Conservation (phyloP, 2,329 filamentous ascomycete species). For the Alternaria arbusti region DNA sequence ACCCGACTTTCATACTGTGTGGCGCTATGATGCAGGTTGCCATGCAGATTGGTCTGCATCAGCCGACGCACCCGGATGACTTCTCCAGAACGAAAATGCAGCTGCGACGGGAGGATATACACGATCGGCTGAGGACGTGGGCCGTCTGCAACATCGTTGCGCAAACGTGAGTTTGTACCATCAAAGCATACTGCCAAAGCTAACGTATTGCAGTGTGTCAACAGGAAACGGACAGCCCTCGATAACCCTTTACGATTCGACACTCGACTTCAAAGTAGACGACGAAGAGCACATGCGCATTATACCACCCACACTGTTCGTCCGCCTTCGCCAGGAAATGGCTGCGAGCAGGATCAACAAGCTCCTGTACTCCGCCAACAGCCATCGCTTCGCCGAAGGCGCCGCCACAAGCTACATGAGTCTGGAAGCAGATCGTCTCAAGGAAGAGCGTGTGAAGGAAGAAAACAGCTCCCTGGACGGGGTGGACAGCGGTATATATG, state of each 20-base stretch:
- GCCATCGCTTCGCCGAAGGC: conserved; percentile 37
- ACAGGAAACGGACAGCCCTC: conserved; percentile 84
- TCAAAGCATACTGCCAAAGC: conserved; percentile 5
- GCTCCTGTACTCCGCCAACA: conserved; percentile 45
- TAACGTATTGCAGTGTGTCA: conserved; percentile 63
- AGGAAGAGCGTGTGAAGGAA: conserved; percentile 39
- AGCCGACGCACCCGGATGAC: conserved; percentile 81
- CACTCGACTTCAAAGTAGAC: conserved; percentile 55
- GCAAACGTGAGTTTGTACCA: conserved; percentile 61
- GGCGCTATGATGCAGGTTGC: conserved; percentile 88
- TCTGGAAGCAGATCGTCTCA: conserved; percentile 45
- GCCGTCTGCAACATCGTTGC: conserved; percentile 85
- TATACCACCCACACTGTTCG: conserved; percentile 44
- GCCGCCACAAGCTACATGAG: conserved; percentile 44
- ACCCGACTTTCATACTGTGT: conserved; percentile 81
- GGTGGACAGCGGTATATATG: conserved; percentile 39
- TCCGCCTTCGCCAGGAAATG: conserved; percentile 48
- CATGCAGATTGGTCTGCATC: conserved; percentile 81
- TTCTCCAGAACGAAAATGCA: conserved; percentile 79
- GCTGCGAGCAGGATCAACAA: conserved; percentile 48
- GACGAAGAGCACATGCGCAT: conserved; percentile 48
- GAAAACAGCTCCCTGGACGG: conserved; percentile 36
- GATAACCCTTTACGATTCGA: conserved; percentile 79
- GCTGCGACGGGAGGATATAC: conserved; percentile 77
- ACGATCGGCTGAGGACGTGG: conserved; percentile 81